Evolutionary conservation across 257 asterid genomes (phyloP).

Genomic region (Haberlea rhodopensis): DNA sequence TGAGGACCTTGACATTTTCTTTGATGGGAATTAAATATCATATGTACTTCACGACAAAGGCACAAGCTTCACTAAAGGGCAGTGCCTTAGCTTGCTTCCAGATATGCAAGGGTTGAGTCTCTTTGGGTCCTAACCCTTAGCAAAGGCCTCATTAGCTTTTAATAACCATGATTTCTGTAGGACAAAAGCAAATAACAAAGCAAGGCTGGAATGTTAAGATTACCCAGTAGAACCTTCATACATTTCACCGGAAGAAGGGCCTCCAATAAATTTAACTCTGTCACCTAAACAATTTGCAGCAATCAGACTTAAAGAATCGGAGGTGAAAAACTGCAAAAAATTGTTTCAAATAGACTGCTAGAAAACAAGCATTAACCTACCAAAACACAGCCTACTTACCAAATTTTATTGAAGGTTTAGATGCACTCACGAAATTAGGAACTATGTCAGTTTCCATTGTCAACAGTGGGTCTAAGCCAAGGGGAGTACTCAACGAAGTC

Average conservation of each 20-base stretch:
- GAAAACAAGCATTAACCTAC: constrained; percentile 17
- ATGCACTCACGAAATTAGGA: constrained; percentile 36
- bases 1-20: no score
- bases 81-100: no score
- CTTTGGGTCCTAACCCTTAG: no score
- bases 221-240: constrained; percentile 61
- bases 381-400: constrained; percentile 38
- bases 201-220: constrained; percentile 16
- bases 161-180: neutral
- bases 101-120: no score
- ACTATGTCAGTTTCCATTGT: constrained; percentile 45
- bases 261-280: constrained; percentile 72
- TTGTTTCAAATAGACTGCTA: neutral
- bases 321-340: constrained; percentile 22
- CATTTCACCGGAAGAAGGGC: constrained; percentile 51
- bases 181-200: constrained; percentile 1
- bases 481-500: constrained; percentile 33
- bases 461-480: constrained; percentile 43
- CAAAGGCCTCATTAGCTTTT: no score
- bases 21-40: no score
- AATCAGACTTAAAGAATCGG: constrained; percentile 17
- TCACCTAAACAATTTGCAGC: constrained; percentile 54
- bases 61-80: no score
- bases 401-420: constrained; percentile 44
- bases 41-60: no score